phyloP scores from a whole-genome alignment of 129 eudicot species.

The Mikania micrantha region DNA sequence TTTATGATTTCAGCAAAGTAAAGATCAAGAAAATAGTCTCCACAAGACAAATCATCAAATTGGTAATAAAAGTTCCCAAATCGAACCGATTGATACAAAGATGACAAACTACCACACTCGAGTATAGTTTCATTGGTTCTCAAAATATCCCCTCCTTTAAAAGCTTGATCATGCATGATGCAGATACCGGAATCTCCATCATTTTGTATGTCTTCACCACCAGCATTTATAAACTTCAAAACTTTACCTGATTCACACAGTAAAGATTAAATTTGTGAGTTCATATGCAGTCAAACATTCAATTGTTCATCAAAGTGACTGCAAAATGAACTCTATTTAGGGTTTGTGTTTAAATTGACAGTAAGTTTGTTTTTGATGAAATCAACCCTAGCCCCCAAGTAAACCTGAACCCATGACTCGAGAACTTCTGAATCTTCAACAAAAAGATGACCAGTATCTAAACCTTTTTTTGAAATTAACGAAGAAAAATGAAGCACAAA shows the following conservation, averaged over 20 bases:
- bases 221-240: conserved; percentile 32
- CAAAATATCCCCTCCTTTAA: conserved; percentile 35
- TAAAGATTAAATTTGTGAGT: neutral
- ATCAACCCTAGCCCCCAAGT: neutral
- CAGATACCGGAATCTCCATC: conserved; percentile 2
- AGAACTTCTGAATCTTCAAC: neutral
- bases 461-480: neutral
- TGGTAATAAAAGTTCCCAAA: conserved; percentile 32
- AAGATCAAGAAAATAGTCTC: conserved; percentile 35
- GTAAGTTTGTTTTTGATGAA: too few relatives aligned
- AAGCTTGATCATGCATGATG: conserved; percentile 20
- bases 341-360: too few relatives aligned
- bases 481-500: neutral
- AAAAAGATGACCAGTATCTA: too few relatives aligned
- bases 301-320: neutral
- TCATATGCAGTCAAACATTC: neutral
- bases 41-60: conserved; percentile 21
- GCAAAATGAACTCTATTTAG: neutral
- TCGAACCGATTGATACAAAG: conserved; percentile 39
- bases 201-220: conserved; percentile 17
- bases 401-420: neutral
- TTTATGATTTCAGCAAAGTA: conserved; percentile 39
- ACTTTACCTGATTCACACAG: conserved; percentile 27
- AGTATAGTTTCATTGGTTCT: conserved; percentile 28
- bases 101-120: conserved; percentile 26